These are phyloP conservation scores for Aleurites moluccanus DNA, from an alignment of 441 rosid genomes.

Conservation along the genomic window DNA sequence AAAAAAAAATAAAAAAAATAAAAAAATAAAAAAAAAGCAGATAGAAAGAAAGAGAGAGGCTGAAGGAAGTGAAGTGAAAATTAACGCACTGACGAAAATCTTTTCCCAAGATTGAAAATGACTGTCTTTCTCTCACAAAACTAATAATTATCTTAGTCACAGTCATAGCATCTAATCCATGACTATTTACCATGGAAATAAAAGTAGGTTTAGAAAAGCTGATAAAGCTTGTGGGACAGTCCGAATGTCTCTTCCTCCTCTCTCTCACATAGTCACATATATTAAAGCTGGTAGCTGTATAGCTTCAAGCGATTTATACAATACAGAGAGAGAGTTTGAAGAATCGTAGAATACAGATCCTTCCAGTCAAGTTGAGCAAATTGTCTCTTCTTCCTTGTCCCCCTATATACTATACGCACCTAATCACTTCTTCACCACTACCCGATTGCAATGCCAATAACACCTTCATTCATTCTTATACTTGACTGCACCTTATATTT, in stretches of 20 bases:
- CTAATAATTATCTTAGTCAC: slow-evolving; percentile 18
- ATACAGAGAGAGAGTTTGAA: background rate
- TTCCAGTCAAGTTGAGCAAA: background rate
- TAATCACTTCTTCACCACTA: background rate
- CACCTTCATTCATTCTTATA: background rate
- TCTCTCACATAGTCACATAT: background rate
- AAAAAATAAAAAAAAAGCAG: too few relatives aligned
- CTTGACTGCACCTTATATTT: background rate
- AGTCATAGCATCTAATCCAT: slow-evolving; percentile 16
- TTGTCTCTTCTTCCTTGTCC: slow-evolving; percentile 12
- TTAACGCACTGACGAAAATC: background rate
- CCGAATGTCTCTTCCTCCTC: slow-evolving; percentile 50
- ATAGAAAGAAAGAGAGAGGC: too few relatives aligned
- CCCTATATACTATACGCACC: background rate
- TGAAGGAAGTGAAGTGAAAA: background rate
- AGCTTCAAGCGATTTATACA: background rate
- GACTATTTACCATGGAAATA: background rate
- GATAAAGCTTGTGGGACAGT: slow-evolving; percentile 60
- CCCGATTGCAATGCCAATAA: too few relatives aligned
- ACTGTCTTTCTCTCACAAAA: background rate
- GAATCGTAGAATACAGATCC: background rate
- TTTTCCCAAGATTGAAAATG: slow-evolving; percentile 12
- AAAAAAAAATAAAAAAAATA: too few relatives aligned
- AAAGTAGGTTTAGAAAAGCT: slow-evolving; percentile 28
- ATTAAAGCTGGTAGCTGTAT: background rate